Percentiles rank a stretch among this genome's conserved stretches.
Conservation (phyloP, 2,329 filamentous ascomycete species). For the Stachybotrys echinatus region DNA sequence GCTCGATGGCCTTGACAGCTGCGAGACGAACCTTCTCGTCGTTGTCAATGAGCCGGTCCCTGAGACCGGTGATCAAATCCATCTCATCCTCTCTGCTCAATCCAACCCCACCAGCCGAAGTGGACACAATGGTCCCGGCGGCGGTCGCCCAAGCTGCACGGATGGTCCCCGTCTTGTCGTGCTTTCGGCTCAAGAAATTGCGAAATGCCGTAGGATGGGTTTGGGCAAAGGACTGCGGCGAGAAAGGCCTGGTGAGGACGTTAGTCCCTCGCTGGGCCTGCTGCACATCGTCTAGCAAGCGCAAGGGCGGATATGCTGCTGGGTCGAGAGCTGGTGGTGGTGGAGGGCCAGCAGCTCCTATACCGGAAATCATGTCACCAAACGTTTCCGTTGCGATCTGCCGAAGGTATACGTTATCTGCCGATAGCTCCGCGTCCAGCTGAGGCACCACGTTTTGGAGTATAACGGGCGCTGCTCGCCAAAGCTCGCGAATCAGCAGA, state of each 20-base stretch:
- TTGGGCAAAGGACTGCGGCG: conserved; percentile 84
- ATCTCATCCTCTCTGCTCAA: conserved; percentile 78
- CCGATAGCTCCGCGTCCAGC: conserved; percentile 84
- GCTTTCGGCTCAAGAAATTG: conserved; percentile 76
- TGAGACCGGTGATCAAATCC: conserved; percentile 66
- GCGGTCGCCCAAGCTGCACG: conserved; percentile 82
- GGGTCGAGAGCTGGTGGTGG: conserved; percentile 69
- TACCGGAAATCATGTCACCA: conserved; percentile 89
- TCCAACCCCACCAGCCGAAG: conserved; percentile 84
- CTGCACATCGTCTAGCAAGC: conserved; percentile 49
- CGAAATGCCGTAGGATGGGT: conserved; percentile 75
- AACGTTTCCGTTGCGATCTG: conserved; percentile 88
- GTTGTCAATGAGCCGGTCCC: conserved; percentile 76
- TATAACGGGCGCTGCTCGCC: conserved; percentile 84
- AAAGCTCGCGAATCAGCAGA: conserved; percentile 81
- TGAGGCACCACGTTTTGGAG: conserved; percentile 92
- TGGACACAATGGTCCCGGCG: conserved; percentile 81
- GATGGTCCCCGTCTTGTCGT: conserved; percentile 80
- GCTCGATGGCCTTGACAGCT: conserved; percentile 78
- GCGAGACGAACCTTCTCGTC: conserved; percentile 90
- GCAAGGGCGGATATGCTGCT: conserved; percentile 75
- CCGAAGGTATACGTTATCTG: conserved; percentile 82
- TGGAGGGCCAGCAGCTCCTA: conserved; percentile 84
- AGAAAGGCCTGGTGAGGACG: conserved; percentile 75
- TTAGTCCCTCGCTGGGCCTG: conserved; percentile 44